These are phyloP conservation scores for Heterobasidion occidentale DNA, from an alignment of 1,284 basidiomycete genomes.

Conservation along the genomic window DNA sequence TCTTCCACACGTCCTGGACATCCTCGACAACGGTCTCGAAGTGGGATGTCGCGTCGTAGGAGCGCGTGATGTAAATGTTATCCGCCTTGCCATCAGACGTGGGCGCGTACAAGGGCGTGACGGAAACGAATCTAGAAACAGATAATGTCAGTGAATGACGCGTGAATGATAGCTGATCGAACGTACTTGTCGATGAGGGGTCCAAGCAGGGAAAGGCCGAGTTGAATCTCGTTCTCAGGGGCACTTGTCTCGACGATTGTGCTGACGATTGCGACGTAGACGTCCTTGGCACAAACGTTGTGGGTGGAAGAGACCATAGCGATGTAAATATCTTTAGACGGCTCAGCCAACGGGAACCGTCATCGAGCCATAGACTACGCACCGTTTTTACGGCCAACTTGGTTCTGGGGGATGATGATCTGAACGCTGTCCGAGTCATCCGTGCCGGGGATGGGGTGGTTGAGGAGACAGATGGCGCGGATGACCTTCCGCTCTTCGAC, in stretches of 20 bases:
- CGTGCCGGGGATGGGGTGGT: slow-evolving; percentile 97
- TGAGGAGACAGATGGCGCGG: slow-evolving; percentile 95
- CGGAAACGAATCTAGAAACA: slow-evolving; percentile 73
- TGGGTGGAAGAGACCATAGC: slow-evolving; percentile 96
- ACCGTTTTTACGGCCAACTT: slow-evolving; percentile 93
- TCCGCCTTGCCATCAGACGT: slow-evolving; percentile 76
- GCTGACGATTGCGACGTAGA: slow-evolving; percentile 96
- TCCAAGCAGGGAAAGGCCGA: slow-evolving; percentile 90
- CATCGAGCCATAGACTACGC: slow-evolving; percentile 20
- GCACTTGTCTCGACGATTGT: slow-evolving; percentile 95
- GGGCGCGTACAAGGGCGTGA: slow-evolving; percentile 86
- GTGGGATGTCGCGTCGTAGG: slow-evolving; percentile 98
- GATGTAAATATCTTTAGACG: slow-evolving; percentile 89
- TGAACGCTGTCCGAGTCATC: slow-evolving; percentile 94
- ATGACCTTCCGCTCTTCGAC: slow-evolving; percentile 94
- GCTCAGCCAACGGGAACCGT: not conserved
- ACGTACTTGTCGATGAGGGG: slow-evolving; percentile 91
- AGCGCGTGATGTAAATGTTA: slow-evolving; percentile 95
- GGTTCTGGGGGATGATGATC: slow-evolving; percentile 99
- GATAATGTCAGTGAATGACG: slow-evolving; percentile 1
- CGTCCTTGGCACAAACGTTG: slow-evolving; percentile 93
- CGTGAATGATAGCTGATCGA: not conserved
- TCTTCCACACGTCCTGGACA: slow-evolving; percentile 89
- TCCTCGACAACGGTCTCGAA: slow-evolving; percentile 98
- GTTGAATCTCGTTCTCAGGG: slow-evolving; percentile 89